Evolutionary conservation across 257 asterid species (phyloP).

Genomic region (Avicennia marina): DNA sequence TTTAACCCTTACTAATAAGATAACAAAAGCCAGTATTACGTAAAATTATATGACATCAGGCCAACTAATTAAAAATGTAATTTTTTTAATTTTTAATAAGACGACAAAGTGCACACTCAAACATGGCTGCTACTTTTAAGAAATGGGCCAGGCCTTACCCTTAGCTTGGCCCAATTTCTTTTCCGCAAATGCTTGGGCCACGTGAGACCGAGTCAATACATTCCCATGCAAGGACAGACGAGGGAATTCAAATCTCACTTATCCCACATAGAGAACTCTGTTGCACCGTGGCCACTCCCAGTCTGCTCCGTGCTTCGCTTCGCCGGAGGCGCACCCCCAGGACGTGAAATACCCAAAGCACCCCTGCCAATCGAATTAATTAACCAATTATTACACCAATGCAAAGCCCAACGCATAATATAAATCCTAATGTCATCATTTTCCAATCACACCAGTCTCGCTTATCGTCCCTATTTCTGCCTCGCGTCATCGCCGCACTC

Average conservation of each 20-base stretch:
- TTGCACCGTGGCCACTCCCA: not conserved
- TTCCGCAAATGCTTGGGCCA: conserved; percentile 30
- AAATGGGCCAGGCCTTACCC: not conserved
- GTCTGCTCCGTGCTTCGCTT: not conserved
- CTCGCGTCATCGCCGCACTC: conserved; percentile 19
- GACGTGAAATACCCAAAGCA: conserved; percentile 28
- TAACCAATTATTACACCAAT: conserved; percentile 19
- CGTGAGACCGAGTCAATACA: conserved; percentile 34
- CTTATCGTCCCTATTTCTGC: conserved; percentile 22
- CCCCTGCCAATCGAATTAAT: conserved; percentile 18
- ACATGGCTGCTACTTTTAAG: no score
- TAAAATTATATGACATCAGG: no score
- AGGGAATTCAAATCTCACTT: conserved; percentile 17
- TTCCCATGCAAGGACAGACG: conserved; percentile 26
- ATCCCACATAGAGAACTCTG: conserved; percentile 17
- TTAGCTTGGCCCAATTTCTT: not conserved
- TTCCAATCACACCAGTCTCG: conserved; percentile 31
- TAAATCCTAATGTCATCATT: no score
- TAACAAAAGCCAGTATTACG: no score
- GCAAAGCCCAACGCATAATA: conserved; percentile 43
- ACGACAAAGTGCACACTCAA: no score
- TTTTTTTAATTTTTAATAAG: no score
- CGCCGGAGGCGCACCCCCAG: conserved; percentile 24
- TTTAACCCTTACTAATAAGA: no score
- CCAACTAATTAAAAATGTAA: no score